Base-by-base conservation (phyloP, 164 flowering plant genomes). In the Echeveria elegans region DNA sequence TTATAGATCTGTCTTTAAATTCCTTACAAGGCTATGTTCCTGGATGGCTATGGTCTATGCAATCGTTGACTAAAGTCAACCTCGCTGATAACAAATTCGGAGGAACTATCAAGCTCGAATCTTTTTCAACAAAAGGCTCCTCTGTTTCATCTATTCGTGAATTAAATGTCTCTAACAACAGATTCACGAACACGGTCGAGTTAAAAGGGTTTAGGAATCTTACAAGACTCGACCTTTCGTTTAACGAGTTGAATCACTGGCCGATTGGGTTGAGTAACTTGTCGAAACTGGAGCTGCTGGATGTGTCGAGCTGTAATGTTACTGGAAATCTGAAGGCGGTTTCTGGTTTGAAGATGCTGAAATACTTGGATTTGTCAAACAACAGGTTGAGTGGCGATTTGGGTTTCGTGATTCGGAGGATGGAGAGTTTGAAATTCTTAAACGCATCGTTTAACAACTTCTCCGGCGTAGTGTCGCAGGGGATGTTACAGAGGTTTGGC, bases 1-100 rank as follows among this genome's bases (percentile, higher is more conserved):
- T 58, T n/a, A 53, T 93, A 29, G 95, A 93, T 73, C 87, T 93
- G 68, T 93, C 98, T 53, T 36, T 64, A 43, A 93, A 93, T 58
- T 81, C 76, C 1, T 77, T 93, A 1, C 29, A 76, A 41, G 98
- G 98, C 47, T 78, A 77, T 30, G 68, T 90, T 43, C 93, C 96
- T 0, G 69, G 77, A 18, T 68, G 82, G 72, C 66, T 93, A 16
- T 88, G 87, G 88, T 76, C 77, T 21, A 65, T 76, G 28, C 80
- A 76, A 0, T 75, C 69, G 48, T 70, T 93, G 6, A 66, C 70
- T 18, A 28, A 76, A 9, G 78, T 93, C 69, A 82, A 90, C 74
- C 84, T 93, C 29, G 79, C 98, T 15, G 43, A 48, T 65, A 93
- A 90, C 73, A 73, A 66, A 34, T 74, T 93, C n/a, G 97, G 97